A percentile compares a stretch with the other conserved stretches of the same genome.
phyloP scores from a whole-genome alignment of 2,329 filamentous ascomycete genomes.

The Exophiala oligosperma region DNA sequence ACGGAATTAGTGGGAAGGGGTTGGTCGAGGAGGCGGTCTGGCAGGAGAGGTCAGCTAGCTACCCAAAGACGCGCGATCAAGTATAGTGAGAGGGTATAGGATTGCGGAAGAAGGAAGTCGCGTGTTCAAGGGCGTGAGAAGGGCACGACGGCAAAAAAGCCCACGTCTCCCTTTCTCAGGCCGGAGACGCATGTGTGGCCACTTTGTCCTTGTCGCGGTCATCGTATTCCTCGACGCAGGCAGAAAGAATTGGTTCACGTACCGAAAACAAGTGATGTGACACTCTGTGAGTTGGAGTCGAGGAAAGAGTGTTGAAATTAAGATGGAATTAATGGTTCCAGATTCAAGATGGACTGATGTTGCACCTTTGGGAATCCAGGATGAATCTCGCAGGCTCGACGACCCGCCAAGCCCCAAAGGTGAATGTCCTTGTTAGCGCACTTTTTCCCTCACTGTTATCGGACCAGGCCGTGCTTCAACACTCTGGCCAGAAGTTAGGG shows the following conservation, averaged over 20 bases:
- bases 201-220: slow-evolving; percentile 29
- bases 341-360: slow-evolving; percentile 13
- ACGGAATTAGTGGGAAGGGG: slow-evolving; percentile 19
- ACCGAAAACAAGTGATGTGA: slow-evolving; percentile 18
- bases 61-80: not conserved
- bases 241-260: slow-evolving; percentile 27
- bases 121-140: not conserved
- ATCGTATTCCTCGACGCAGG: slow-evolving; percentile 12
- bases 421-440: not conserved
- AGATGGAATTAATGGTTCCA: slow-evolving; percentile 14
- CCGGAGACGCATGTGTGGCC: slow-evolving; percentile 28
- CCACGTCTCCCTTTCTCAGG: slow-evolving; percentile 12
- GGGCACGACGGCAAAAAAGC: slow-evolving; percentile 7
- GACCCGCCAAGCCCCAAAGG: slow-evolving; percentile 11
- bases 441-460: not conserved
- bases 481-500: slow-evolving; percentile 6
- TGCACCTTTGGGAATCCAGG: slow-evolving; percentile 15
- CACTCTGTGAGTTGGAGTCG: slow-evolving; percentile 16
- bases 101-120: not conserved
- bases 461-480: not conserved
- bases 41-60: slow-evolving; percentile 22
- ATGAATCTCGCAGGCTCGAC: slow-evolving; percentile 15
- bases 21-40: slow-evolving; percentile 41
- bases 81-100: not conserved
- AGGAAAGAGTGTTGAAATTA: slow-evolving; percentile 21